Evolutionary conservation across 2,329 filamentous ascomycete species (phyloP), one percentile per base, ranked within the genome.

Genomic region (Alternaria ventricosa): DNA sequence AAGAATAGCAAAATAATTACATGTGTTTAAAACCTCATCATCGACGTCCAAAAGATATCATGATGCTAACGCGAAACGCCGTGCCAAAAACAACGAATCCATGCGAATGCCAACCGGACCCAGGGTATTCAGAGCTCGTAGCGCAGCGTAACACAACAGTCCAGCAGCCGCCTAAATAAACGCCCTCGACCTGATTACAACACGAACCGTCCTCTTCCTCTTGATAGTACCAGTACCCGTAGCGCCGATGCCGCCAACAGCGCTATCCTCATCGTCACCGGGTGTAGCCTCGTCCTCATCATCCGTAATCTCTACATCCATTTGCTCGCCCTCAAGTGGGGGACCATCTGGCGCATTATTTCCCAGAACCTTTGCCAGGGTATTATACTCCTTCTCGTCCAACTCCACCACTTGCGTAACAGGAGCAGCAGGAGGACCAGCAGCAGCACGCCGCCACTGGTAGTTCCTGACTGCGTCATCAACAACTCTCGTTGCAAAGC

Each of bases 171-270:
- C 55, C 68, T 63, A 78, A 63, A 78, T 66, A 65, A 78, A 78
- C 71, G 76, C 76, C 75, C 76, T 71, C 12, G 73, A 76, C 68
- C 75, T 46, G n/a, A 78, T 78, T 55, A 78, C 63, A 43, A 77
- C 70, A 55, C 75, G 64, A 41, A 78, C 72, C 60, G 75, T 77
- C 57, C 72, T 64, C 59, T 70, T 75, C 62, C 76, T 62, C 62
- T 70, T 74, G 5, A 77, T 20, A 41, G 36, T 41, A 18, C 36
- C 36, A 41, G 36, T 41, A 41, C 36, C 15, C 36, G 36, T 15
- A 41, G 36, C 36, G 36, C 15, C 36, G 9, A 41, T 11, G 15
- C 69, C 74, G 57, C 68, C 66, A 6, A 60, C 66, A 20, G 58
- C 63, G 12, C 57, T 64, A 45, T 60, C 64, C 12, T 58, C 65